These are phyloP conservation scores for Waltiozyma sp. DNA, from an alignment of 1,139 yeast species.

Conservation along the genomic window DNA sequence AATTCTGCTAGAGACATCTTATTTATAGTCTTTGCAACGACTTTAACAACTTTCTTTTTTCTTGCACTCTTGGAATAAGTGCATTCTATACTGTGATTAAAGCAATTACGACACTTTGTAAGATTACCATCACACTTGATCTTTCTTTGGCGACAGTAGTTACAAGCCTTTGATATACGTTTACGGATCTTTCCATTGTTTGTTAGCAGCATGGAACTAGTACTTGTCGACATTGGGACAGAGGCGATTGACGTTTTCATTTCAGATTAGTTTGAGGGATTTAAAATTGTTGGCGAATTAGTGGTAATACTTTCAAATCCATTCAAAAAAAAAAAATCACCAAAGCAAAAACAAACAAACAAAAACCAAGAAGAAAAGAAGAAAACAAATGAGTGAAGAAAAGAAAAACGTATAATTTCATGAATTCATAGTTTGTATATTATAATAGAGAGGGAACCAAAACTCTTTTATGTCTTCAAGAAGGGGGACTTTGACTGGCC, in stretches of 20 bases:
- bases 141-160: slow-evolving; percentile 54
- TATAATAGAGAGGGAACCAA: no score
- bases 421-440: no score
- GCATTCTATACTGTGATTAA: slow-evolving; percentile 25
- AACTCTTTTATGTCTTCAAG: no score
- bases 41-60: slow-evolving; percentile 8
- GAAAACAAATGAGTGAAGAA: no score
- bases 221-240: neutral
- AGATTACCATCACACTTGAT: slow-evolving; percentile 57
- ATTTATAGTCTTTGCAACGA: slow-evolving; percentile 4
- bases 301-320: neutral
- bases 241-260: neutral
- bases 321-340: no score
- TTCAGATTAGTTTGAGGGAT: neutral
- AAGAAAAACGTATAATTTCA: no score
- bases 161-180: slow-evolving; percentile 32
- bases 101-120: slow-evolving; percentile 50
- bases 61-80: slow-evolving; percentile 15
- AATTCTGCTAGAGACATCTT: slow-evolving; percentile 14
- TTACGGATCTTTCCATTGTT: slow-evolving; percentile 8
- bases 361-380: no score
- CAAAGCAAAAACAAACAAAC: no score
- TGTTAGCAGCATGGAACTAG: neutral
- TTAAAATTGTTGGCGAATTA: neutral
- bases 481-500: no score